Conservation (phyloP, 176 grass and related monocot species). For the Aegilops umbellulata region DNA sequence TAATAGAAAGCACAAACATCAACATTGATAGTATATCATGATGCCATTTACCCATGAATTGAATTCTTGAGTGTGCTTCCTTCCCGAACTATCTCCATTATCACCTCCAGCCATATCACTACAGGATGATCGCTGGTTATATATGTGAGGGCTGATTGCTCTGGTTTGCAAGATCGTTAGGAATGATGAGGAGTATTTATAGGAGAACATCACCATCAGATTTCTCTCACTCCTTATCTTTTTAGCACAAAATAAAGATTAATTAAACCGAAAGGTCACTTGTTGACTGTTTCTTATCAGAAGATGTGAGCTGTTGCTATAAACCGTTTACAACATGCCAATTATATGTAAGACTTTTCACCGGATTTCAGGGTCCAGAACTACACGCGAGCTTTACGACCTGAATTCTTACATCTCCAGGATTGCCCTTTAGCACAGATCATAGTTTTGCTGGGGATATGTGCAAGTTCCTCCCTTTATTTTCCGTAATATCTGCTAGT, state of each 20-base stretch:
- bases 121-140: not conserved
- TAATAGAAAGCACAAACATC: not conserved
- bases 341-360: not conserved
- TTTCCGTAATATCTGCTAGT: not conserved
- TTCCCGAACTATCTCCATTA: not conserved
- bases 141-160: not conserved
- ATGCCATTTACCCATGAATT: constrained; percentile 5
- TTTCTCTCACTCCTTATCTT: not conserved
- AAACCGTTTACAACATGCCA: not conserved
- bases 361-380: not conserved
- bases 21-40: not conserved
- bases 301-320: not conserved
- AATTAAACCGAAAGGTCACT: not conserved
- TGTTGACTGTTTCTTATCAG: not conserved
- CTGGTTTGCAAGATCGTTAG: not conserved
- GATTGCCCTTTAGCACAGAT: not conserved
- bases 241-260: not conserved
- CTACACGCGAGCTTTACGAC: not conserved
- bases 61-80: not conserved
- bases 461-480: not conserved
- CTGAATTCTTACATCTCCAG: not conserved
- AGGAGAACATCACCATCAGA: not conserved
- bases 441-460: not conserved
- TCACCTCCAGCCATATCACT: not conserved
- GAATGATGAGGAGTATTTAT: not conserved